Conservation (phyloP, 2,329 filamentous ascomycete species). For the Exutisphaerella laricina region DNA sequence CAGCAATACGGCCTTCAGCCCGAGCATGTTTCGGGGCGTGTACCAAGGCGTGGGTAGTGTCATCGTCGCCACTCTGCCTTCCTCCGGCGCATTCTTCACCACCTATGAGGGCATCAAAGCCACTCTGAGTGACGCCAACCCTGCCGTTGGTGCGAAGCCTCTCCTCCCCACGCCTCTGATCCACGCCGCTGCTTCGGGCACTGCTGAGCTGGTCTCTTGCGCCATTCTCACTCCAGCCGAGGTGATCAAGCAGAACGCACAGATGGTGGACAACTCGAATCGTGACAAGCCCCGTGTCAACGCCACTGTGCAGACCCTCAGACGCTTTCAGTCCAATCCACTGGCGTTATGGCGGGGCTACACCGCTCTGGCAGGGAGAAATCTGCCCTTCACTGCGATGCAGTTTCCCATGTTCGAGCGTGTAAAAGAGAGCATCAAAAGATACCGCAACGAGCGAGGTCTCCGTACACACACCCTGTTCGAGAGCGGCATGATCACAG, state of each 20-base stretch:
- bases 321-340: slow-evolving; percentile 51
- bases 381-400: slow-evolving; percentile 79
- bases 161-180: slow-evolving; percentile 62
- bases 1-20: slow-evolving; percentile 49
- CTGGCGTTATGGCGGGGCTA: slow-evolving; percentile 64
- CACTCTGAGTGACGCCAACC: slow-evolving; percentile 49
- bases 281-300: slow-evolving; percentile 32
- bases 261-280: slow-evolving; percentile 59
- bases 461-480: slow-evolving; percentile 43
- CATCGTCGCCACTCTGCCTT: slow-evolving; percentile 81
- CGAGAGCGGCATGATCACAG: slow-evolving; percentile 67
- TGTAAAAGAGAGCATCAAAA: slow-evolving; percentile 52
- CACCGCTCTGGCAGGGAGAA: slow-evolving; percentile 71
- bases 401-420: slow-evolving; percentile 85
- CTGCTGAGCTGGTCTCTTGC: slow-evolving; percentile 79
- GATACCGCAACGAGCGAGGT: slow-evolving; percentile 38
- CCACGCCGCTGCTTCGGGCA: slow-evolving; percentile 66
- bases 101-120: slow-evolving; percentile 76
- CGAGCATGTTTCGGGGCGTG: slow-evolving; percentile 62
- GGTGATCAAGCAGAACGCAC: slow-evolving; percentile 89
- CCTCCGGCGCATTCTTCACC: slow-evolving; percentile 82
- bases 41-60: slow-evolving; percentile 87
- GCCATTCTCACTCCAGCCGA: slow-evolving; percentile 82
- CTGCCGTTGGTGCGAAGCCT: slow-evolving; percentile 38
- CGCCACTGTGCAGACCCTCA: slow-evolving; percentile 53